Conservation (phyloP, 768 basidiomycete genomes). For the Amanita jacksonii region DNA sequence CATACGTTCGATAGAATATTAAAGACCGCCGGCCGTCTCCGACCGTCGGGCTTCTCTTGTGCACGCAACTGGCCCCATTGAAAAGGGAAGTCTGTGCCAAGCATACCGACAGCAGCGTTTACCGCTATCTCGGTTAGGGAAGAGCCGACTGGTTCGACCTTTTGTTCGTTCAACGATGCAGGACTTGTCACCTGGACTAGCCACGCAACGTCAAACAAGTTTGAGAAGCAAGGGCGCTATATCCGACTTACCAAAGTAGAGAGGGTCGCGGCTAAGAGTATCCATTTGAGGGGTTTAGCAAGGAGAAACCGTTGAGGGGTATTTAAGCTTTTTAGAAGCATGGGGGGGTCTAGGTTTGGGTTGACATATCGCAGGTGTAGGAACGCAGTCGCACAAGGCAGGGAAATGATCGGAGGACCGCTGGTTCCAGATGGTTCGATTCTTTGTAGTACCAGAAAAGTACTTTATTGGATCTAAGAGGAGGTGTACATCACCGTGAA, state of each 20-base stretch:
- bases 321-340: conserved; percentile 3
- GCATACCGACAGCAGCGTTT: not conserved
- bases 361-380: no score
- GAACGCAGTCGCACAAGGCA: no score
- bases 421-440: no score
- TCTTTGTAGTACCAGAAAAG: no score
- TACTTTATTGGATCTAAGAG: not conserved
- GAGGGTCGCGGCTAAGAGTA: not conserved
- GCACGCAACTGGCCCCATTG: not conserved
- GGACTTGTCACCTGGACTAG: not conserved
- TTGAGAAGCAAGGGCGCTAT: not conserved
- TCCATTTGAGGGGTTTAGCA: not conserved
- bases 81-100: not conserved
- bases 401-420: no score
- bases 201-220: not conserved
- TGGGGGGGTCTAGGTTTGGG: not conserved
- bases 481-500: not conserved
- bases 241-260: not conserved
- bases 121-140: not conserved
- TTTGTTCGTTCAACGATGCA: not conserved
- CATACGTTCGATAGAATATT: conserved; percentile 1
- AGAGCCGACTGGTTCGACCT: no score
- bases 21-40: no score
- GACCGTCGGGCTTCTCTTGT: not conserved
- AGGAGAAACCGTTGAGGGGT: not conserved